Conservation (phyloP, 2,329 filamentous ascomycete genomes). For the Ustulina deusta region DNA sequence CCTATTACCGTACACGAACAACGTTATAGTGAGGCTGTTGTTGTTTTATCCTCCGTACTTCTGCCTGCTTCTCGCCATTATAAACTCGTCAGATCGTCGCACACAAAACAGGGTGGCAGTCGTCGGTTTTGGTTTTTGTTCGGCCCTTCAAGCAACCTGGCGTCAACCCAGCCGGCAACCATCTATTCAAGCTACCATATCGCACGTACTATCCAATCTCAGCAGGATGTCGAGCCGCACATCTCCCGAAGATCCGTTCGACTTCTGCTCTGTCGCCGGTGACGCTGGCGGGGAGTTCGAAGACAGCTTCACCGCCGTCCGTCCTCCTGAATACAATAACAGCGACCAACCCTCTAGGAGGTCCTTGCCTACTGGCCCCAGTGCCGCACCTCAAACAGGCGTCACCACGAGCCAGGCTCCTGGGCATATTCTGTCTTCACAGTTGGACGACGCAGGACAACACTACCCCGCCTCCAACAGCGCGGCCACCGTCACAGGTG, state of each 20-base stretch:
- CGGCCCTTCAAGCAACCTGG: not conserved
- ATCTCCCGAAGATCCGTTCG: not conserved
- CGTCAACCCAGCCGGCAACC: not conserved
- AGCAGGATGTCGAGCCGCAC: conserved; percentile 9
- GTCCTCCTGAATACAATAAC: conserved; percentile 23
- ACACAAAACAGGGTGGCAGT: not conserved
- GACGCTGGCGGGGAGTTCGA: not conserved
- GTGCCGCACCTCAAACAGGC: not conserved
- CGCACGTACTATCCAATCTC: not conserved
- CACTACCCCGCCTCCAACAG: conserved; percentile 25
- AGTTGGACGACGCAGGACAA: not conserved
- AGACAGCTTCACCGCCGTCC: conserved; percentile 13
- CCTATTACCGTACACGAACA: not conserved
- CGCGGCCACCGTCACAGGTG: conserved; percentile 27
- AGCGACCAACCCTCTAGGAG: not conserved
- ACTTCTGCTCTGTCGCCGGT: not conserved
- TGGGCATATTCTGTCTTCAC: not conserved
- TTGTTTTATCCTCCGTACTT: not conserved
- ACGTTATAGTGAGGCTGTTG: not conserved
- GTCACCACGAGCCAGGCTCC: not conserved
- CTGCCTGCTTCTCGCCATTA: too few species aligned
- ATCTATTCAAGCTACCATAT: not conserved
- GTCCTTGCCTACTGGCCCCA: not conserved
- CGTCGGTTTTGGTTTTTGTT: conserved; percentile 1
- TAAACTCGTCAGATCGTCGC: not conserved